phyloP scores from a whole-genome alignment of 2,329 filamentous ascomycete species.

The Diplocarpon mali region DNA sequence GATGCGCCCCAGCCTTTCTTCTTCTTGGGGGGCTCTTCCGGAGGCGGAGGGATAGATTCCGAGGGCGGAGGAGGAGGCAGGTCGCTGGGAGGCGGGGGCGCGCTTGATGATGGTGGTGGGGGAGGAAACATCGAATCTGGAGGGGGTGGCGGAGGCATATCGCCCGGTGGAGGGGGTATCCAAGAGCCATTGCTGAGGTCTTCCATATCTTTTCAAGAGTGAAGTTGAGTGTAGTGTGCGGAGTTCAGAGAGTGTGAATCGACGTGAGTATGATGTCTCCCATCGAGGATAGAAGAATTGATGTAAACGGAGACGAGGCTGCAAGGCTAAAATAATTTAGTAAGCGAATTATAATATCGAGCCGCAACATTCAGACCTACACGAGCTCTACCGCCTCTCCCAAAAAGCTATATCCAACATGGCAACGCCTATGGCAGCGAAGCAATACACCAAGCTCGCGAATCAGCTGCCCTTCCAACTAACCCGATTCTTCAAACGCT shows the following conservation, averaged over 20 bases:
- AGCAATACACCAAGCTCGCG: conserved; percentile 41
- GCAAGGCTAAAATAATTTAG: conserved; percentile 5
- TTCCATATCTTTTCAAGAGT: conserved; percentile 12
- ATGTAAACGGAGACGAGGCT: conserved; percentile 1
- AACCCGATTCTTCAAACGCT: conserved; percentile 78
- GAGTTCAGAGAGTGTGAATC: too few species aligned
- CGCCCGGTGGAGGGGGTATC: conserved; percentile 17
- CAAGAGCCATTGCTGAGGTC: conserved; percentile 16
- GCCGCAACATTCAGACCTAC: conserved; percentile 1
- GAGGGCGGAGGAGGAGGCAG: conserved; percentile 29
- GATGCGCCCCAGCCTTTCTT: conserved; percentile 44
- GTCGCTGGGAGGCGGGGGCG: conserved; percentile 23
- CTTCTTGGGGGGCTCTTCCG: conserved; percentile 31
- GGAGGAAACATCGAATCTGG: conserved; percentile 26
- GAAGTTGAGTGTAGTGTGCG: background rate
- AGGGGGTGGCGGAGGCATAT: conserved; percentile 26
- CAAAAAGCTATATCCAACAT: conserved; percentile 10
- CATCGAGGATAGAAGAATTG: background rate
- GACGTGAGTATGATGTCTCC: too few species aligned
- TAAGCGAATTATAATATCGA: conserved; percentile 5
- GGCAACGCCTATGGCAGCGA: conserved; percentile 9
- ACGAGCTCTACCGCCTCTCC: conserved; percentile 6
- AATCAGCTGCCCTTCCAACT: conserved; percentile 67
- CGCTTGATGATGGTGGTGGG: conserved; percentile 29
- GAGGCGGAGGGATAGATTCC: conserved; percentile 32